A percentile compares a stretch with the other conserved stretches of the same genome.
Conservation (phyloP, 805 yeast species). For the Starmerella riodocensis region DNA sequence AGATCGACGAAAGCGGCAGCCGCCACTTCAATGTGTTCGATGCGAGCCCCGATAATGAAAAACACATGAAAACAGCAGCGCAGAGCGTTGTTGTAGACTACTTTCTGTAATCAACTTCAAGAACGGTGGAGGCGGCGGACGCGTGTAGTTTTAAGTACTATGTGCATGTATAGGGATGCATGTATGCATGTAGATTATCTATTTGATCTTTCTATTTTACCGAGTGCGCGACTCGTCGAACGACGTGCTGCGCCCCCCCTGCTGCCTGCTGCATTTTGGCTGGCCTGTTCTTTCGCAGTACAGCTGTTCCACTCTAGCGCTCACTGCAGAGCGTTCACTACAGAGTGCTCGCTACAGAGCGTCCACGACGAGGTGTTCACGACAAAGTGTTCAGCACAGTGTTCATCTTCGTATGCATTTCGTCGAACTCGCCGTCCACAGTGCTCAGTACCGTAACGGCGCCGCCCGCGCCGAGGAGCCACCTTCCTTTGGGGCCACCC, state of each 20-base stretch:
- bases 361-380: too few relatives aligned
- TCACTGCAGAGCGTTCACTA: too few relatives aligned
- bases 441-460: slow-evolving; percentile 86
- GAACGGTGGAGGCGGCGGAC: too few relatives aligned
- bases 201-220: too few relatives aligned
- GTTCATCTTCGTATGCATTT: slow-evolving; percentile 67
- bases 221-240: too few relatives aligned
- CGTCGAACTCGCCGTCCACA: slow-evolving; percentile 79
- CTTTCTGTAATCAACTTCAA: slow-evolving; percentile 9
- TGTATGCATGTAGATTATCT: not conserved
- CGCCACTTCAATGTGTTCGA: slow-evolving; percentile 82
- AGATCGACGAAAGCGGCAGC: slow-evolving; percentile 56
- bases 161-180: not conserved
- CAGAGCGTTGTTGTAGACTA: slow-evolving; percentile 22
- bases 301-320: too few relatives aligned
- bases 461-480: slow-evolving; percentile 97
- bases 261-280: too few relatives aligned
- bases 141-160: too few relatives aligned
- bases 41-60: slow-evolving; percentile 87
- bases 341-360: too few relatives aligned
- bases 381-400: slow-evolving; percentile 13
- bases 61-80: slow-evolving; percentile 27
- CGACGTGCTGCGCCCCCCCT: too few relatives aligned
- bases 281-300: too few relatives aligned
- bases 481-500: slow-evolving; percentile 28